Evolutionary conservation across 768 basidiomycete species (phyloP), one percentile per base, ranked within the genome.

Genomic region (Epithele typhae): DNA sequence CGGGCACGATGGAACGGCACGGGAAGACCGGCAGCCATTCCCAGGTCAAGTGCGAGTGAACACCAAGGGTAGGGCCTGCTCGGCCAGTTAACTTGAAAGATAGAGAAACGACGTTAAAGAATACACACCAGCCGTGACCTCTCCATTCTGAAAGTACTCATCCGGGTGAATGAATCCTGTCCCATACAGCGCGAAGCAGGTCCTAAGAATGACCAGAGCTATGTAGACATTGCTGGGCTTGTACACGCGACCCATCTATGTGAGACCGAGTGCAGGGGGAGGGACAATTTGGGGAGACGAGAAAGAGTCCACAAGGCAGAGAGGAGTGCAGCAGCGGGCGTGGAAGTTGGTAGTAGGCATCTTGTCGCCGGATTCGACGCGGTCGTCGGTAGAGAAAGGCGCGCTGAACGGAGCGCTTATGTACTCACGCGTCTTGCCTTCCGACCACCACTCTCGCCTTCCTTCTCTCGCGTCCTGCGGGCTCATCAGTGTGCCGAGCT

Each of bases 131-230:
- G 69, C 65, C 11, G 58, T 62, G 17, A 65, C 54, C 52, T 71
- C 70, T 25, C 66, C 70, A 50, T 66, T 69, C 54, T 71, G 70
- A 54, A 70, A 67, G 46, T 68, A 58, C 54, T 71, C 70, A 46
- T 71, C 70, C 8, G 70, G 70, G 44, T 71, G 70, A 30, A 71
- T 70, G 45, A 70, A 70, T 1, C 62, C 69, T 6, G 57, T 61
- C 17, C 68, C 65, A 41, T 49, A 54, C 17, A 71, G 45, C 6
- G 70, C 69, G 14, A 65, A 59, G 46, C 59, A 57, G 27, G 46
- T 38, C 5, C 61, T 58, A 10, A 54, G 18, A 10, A 47, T 4
- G 6, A 57, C n/a, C 9, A 62, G 48, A 12, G 19, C 43, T 9
- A 17, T 6, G 40, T 62, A 62, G 10, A 53, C 21, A 17, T 8